Base-by-base conservation (phyloP, 306 rosid genomes). In the Abrus precatorius region DNA sequence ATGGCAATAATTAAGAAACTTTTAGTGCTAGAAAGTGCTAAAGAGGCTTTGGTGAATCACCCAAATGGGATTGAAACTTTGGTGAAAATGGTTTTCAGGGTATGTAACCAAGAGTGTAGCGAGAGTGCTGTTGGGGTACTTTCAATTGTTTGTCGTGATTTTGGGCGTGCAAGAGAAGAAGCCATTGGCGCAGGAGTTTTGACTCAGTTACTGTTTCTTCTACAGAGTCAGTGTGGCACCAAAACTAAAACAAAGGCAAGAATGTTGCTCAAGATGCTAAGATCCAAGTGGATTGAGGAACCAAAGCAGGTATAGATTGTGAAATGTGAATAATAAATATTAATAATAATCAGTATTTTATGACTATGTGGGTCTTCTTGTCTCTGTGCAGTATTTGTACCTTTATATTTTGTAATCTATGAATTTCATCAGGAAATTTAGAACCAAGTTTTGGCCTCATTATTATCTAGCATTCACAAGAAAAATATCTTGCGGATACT, bases 161-260 rank as follows among this genome's bases (percentile, higher is more conserved):
- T 83, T 57, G 61, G 84, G 41, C 56, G 41, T 69, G 98, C 92
- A 71, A 85, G 88, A 68, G 98, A 95, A 53, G 94, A 86, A 82
- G 98, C 97, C 38, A 89, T 95, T 74, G 84, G 54, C 9, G 90
- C 80, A 0, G 97, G 98, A 29, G 84, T 90, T 56, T 88, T 92
- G 91, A 92, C 91, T 60, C 97, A 95, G 84, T 80, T 95, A 56
- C 78, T 95, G 49, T 83, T 92, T 84, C 97, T 95, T 72, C 85
- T 95, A 57, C 98, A 95, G 77, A 90, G 97, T 77, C 98, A 95
- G 79, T 86, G 97, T 74, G 79, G 86, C 60, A 76, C 55, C 53
- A 80, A 80, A 52, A 95, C 92, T 53, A 95, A 95, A 84, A 77
- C 92, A 5, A 95, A 90, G 87, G 99, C 93, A 13, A 95, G 97